Conservation (phyloP, 306 rosid species). For the Quercus agrifolia region DNA sequence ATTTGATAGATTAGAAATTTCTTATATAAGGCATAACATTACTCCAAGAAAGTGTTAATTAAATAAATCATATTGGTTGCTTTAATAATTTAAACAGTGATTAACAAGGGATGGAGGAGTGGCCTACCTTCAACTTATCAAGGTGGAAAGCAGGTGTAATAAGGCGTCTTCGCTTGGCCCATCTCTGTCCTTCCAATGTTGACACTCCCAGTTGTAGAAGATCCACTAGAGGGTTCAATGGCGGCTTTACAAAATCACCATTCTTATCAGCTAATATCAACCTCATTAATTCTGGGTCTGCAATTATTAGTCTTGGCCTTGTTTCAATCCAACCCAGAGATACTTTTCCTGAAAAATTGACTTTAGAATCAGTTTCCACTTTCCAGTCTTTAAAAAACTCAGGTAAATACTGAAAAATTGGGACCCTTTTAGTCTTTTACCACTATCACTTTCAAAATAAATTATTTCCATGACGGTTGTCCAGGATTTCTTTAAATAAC, state of each 20-base stretch:
- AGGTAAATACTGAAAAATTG: too few relatives aligned
- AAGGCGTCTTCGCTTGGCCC: constrained; percentile 41
- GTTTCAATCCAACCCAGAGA: constrained; percentile 32
- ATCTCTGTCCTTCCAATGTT: constrained; percentile 37
- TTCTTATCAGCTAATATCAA: constrained; percentile 30
- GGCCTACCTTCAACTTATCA: constrained; percentile 39
- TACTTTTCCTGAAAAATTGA: constrained; percentile 25
- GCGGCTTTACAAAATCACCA: constrained; percentile 28
- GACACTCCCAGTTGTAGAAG: constrained; percentile 37
- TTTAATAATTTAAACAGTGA: too few relatives aligned
- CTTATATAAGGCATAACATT: too few relatives aligned
- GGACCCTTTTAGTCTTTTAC: too few relatives aligned
- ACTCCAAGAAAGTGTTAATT: too few relatives aligned
- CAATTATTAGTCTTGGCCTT: constrained; percentile 37
- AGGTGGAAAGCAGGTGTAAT: constrained; percentile 42
- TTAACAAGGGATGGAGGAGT: not conserved
- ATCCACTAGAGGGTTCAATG: constrained; percentile 30
- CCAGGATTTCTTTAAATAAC: too few relatives aligned
- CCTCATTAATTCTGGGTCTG: constrained; percentile 31
- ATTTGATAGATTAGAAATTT: too few relatives aligned
- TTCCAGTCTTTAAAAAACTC: not conserved
- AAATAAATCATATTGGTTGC: too few relatives aligned
- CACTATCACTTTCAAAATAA: too few relatives aligned
- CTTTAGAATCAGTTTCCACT: not conserved
- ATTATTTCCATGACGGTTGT: too few relatives aligned